Evolutionary conservation across 108 stramenopile genomes (phyloP).

Genomic region (Stephanodiscus minutulus): DNA sequence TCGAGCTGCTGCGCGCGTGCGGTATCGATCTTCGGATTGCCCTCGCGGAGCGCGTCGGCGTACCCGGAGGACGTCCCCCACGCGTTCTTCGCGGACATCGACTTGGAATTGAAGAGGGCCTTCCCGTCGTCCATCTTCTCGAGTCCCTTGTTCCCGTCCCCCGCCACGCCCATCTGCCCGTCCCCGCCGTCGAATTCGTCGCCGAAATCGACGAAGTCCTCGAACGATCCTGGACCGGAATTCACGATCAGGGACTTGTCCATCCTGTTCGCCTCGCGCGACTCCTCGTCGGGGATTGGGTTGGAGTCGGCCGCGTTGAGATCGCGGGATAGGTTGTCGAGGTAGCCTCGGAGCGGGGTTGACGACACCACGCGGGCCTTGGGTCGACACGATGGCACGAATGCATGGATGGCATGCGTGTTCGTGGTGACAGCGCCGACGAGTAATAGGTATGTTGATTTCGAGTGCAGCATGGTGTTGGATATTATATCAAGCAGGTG

Average conservation of each 20-base stretch:
- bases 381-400: slow-evolving; percentile 5
- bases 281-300: slow-evolving; percentile 23
- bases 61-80: slow-evolving; percentile 83
- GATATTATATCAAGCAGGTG: slow-evolving; percentile 3
- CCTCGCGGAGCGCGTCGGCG: slow-evolving; percentile 60
- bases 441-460: slow-evolving; percentile 9
- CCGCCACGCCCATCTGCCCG: slow-evolving; percentile 93
- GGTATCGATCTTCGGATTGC: slow-evolving; percentile 63
- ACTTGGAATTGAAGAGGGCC: slow-evolving; percentile 60
- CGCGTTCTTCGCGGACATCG: slow-evolving; percentile 79
- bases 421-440: slow-evolving; percentile 18
- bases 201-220: slow-evolving; percentile 73
- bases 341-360: slow-evolving; percentile 50
- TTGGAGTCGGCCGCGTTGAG: slow-evolving; percentile 31
- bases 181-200: slow-evolving; percentile 75
- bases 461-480: slow-evolving; percentile 18
- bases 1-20: slow-evolving; percentile 82
- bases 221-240: slow-evolving; percentile 65
- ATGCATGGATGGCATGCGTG: slow-evolving; percentile 3
- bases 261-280: slow-evolving; percentile 58
- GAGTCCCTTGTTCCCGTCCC: slow-evolving; percentile 70
- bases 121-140: slow-evolving; percentile 51
- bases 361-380: slow-evolving; percentile 23
- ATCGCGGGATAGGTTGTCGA: slow-evolving; percentile 56
- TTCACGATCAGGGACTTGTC: slow-evolving; percentile 50